A percentile compares a stretch with the other conserved stretches of the same genome.
These are phyloP conservation scores for Fomes fomentarius DNA, from an alignment of 1,284 basidiomycete species.

Conservation along the genomic window DNA sequence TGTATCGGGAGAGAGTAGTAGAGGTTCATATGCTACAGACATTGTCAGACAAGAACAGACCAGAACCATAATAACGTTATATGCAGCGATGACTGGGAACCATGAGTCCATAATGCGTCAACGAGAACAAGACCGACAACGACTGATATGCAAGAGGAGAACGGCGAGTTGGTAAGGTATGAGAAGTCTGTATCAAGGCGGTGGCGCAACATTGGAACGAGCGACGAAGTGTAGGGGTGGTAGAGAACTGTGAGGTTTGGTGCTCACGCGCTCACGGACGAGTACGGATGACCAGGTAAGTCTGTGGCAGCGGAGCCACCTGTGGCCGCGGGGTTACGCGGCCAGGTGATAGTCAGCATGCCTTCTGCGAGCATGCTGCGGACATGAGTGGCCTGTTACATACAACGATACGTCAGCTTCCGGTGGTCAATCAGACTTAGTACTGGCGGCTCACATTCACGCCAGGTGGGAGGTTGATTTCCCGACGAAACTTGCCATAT, in stretches of 20 bases:
- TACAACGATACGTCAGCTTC: background rate
- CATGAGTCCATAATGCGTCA: background rate
- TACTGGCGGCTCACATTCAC: slow-evolving; percentile 44
- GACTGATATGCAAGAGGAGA: background rate
- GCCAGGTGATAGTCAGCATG: slow-evolving; percentile 32
- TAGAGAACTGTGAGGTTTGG: background rate
- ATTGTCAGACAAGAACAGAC: no score
- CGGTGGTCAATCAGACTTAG: background rate
- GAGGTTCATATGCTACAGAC: background rate
- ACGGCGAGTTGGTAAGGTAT: background rate
- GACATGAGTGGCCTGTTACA: slow-evolving; percentile 24
- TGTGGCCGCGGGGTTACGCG: slow-evolving; percentile 18
- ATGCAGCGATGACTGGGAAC: no score
- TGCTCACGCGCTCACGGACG: no score
- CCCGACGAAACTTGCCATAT: slow-evolving; percentile 54
- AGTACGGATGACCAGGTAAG: no score
- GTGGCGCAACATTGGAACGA: no score
- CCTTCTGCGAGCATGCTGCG: slow-evolving; percentile 27
- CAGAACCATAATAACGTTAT: no score
- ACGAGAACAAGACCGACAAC: background rate
- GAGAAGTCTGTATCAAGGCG: background rate
- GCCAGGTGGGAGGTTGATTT: slow-evolving; percentile 47
- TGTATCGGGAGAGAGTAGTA: background rate
- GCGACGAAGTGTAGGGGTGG: background rate
- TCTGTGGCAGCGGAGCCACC: background rate